phyloP scores from a whole-genome alignment of 2,329 filamentous ascomycete genomes.

The Piedraia hortae region DNA sequence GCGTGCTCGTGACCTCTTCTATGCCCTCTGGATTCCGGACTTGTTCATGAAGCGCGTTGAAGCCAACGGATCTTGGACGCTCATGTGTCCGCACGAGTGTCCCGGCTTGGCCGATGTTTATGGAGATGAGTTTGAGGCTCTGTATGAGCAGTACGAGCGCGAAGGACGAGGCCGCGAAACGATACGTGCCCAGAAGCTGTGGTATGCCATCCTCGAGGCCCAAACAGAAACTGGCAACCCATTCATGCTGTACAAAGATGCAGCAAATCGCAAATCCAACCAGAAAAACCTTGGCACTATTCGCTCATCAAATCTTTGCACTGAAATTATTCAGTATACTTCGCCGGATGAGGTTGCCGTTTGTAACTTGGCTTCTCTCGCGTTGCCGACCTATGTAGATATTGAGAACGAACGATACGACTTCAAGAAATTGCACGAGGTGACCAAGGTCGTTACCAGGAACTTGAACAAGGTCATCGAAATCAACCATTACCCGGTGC shows the following conservation, averaged over 20 bases:
- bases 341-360: conserved; percentile 95
- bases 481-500: conserved; percentile 93
- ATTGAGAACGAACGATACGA: conserved; percentile 63
- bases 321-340: conserved; percentile 92
- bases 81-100: conserved; percentile 95
- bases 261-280: conserved; percentile 97
- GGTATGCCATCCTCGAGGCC: conserved; percentile 93
- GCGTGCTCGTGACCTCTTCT: conserved; percentile 88
- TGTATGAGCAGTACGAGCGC: conserved; percentile 74
- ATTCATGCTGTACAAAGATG: conserved; percentile 99
- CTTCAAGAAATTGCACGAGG: conserved; percentile 90
- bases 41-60: conserved; percentile 99
- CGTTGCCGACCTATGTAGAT: conserved; percentile 75
- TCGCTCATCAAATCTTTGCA: conserved; percentile 95
- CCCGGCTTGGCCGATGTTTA: conserved; percentile 89
- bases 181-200: conserved; percentile 92
- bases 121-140: conserved; percentile 82
- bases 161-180: conserved; percentile 72
- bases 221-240: conserved; percentile 98
- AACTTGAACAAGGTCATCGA: conserved; percentile 98
- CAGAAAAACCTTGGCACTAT: conserved; percentile 99
- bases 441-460: conserved; percentile 69
- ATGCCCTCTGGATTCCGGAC: conserved; percentile 93
- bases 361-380: conserved; percentile 87
- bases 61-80: conserved; percentile 84